phyloP scores from a whole-genome alignment of 2,329 filamentous ascomycete species.

The Claviceps pazoutovae region DNA sequence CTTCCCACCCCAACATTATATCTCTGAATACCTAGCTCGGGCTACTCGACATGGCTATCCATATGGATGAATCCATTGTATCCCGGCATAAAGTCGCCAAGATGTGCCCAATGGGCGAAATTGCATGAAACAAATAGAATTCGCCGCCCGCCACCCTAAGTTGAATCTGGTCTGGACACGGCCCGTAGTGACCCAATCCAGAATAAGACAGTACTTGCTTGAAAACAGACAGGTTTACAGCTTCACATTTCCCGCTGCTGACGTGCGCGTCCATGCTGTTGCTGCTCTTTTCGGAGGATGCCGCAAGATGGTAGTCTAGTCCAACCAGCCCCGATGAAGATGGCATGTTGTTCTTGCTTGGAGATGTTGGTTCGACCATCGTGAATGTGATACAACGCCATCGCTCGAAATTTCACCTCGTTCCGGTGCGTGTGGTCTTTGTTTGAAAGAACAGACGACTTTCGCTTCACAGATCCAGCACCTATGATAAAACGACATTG shows the following conservation, averaged over 20 bases:
- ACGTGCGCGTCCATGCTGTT: background rate
- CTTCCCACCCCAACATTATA: background rate
- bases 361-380: background rate
- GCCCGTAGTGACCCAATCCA: background rate
- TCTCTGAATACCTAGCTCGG: no score
- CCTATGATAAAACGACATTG: background rate
- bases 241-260: background rate
- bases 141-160: background rate
- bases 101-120: slow-evolving; percentile 3
- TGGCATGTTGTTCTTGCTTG: background rate
- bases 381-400: background rate
- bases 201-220: background rate
- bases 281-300: background rate
- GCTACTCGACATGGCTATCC: background rate
- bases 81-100: background rate
- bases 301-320: background rate
- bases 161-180: background rate
- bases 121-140: background rate
- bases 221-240: background rate
- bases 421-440: background rate
- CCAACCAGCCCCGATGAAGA: background rate
- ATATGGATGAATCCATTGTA: background rate
- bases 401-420: background rate
- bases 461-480: background rate
- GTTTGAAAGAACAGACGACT: background rate